phyloP scores from a whole-genome alignment of 495 filamentous ascomycete species.

The Tuber indicum region DNA sequence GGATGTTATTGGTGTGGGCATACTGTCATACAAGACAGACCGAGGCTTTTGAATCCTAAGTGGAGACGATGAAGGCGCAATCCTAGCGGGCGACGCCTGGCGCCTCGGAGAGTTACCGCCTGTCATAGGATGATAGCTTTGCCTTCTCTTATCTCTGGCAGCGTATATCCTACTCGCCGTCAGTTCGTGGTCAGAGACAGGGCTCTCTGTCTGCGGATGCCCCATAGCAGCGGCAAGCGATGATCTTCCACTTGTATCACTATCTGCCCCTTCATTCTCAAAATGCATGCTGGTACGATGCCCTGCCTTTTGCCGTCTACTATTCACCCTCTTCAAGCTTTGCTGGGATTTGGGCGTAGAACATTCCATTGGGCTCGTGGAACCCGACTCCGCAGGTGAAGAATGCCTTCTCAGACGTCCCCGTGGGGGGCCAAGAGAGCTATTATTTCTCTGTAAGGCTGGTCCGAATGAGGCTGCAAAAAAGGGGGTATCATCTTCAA shows the following conservation, averaged over 20 bases:
- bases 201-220: constrained; percentile 72
- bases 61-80: constrained; percentile 68
- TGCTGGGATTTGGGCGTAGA: constrained; percentile 84
- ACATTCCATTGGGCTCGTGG: constrained; percentile 84
- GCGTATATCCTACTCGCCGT: constrained; percentile 49
- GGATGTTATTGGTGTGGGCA: constrained; percentile 81
- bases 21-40: constrained; percentile 61
- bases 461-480: constrained; percentile 41
- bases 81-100: constrained; percentile 75
- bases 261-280: constrained; percentile 50
- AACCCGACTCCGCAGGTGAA: constrained; percentile 63
- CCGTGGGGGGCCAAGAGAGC: constrained; percentile 27
- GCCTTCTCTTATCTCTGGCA: constrained; percentile 69
- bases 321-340: constrained; percentile 50
- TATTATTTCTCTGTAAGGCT: constrained; percentile 27
- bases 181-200: constrained; percentile 75
- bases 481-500: constrained; percentile 39
- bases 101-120: constrained; percentile 62
- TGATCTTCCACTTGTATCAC: constrained; percentile 80
- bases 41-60: constrained; percentile 80
- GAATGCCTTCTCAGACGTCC: constrained; percentile 48
- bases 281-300: constrained; percentile 41
- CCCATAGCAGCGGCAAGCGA: constrained; percentile 63
- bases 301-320: constrained; percentile 20
- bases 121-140: constrained; percentile 49